Evolutionary conservation across 2,329 filamentous ascomycete genomes (phyloP).

Genomic region (Podosphaera aphanis): DNA sequence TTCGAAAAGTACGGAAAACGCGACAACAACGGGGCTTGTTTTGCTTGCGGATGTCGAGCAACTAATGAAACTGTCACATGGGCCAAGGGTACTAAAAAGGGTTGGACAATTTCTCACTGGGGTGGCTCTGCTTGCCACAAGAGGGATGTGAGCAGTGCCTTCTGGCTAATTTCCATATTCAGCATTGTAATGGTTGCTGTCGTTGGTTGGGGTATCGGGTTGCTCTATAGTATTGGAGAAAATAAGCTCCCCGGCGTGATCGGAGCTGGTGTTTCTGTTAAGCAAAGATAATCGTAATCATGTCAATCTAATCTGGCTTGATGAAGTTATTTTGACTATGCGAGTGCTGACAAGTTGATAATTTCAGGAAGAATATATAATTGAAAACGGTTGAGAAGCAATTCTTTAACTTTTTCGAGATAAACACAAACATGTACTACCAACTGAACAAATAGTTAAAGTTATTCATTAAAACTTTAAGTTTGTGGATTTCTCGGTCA

Average conservation of each 20-base stretch:
- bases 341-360: no score
- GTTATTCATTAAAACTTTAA: no score
- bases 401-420: no score
- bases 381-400: no score
- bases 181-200: slow-evolving; percentile 45
- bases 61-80: slow-evolving; percentile 20
- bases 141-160: slow-evolving; percentile 67
- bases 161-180: slow-evolving; percentile 66
- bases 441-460: no score
- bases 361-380: no score
- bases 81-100: slow-evolving; percentile 19
- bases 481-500: no score
- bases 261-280: slow-evolving; percentile 73
- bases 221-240: slow-evolving; percentile 65
- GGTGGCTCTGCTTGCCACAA: slow-evolving; percentile 76
- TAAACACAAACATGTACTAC: no score
- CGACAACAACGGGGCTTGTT: slow-evolving; percentile 34
- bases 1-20: slow-evolving; percentile 34
- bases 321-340: no score
- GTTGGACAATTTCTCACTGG: slow-evolving; percentile 45
- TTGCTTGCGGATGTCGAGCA: slow-evolving; percentile 48
- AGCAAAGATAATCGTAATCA: slow-evolving; percentile 21
- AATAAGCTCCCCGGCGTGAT: slow-evolving; percentile 84
- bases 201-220: slow-evolving; percentile 45
- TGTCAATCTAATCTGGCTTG: no score